Evolutionary conservation across 2,329 filamentous ascomycete species (phyloP).

Genomic region (Gyromitra esculenta): DNA sequence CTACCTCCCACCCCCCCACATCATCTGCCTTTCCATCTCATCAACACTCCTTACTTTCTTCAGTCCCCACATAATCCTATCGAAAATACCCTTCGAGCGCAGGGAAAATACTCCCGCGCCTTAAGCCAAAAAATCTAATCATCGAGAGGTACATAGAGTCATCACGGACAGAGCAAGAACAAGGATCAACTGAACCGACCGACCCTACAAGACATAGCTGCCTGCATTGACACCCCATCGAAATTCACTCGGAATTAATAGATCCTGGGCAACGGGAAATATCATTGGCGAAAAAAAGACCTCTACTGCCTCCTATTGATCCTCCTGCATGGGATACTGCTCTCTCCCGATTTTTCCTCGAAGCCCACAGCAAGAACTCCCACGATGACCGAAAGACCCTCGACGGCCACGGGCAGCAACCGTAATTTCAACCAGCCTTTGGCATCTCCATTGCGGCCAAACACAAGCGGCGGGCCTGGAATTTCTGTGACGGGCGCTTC

Average conservation of each 20-base stretch:
- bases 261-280: conserved; percentile 10
- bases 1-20: conserved; percentile 1
- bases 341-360: conserved; percentile 39
- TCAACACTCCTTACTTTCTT: conserved; percentile 14
- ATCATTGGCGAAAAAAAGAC: conserved; percentile 25
- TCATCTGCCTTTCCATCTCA: background rate
- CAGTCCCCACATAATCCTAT: background rate
- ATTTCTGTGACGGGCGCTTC: conserved; percentile 49
- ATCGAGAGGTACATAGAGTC: conserved; percentile 29
- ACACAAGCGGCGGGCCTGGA: conserved; percentile 51
- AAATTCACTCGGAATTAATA: conserved; percentile 27
- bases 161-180: conserved; percentile 13
- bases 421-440: conserved; percentile 52
- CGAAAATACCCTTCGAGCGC: background rate
- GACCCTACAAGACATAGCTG: conserved; percentile 18
- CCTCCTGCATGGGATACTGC: conserved; percentile 50
- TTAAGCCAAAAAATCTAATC: conserved; percentile 13
- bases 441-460: conserved; percentile 48
- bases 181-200: conserved; percentile 45
- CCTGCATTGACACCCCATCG: conserved; percentile 14
- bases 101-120: conserved; percentile 14
- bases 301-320: conserved; percentile 24
- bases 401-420: conserved; percentile 53
- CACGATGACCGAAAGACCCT: conserved; percentile 55
- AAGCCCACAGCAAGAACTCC: conserved; percentile 37